Conservation (phyloP, 441 rosid genomes). For the Pelargonium cotyledonis region DNA sequence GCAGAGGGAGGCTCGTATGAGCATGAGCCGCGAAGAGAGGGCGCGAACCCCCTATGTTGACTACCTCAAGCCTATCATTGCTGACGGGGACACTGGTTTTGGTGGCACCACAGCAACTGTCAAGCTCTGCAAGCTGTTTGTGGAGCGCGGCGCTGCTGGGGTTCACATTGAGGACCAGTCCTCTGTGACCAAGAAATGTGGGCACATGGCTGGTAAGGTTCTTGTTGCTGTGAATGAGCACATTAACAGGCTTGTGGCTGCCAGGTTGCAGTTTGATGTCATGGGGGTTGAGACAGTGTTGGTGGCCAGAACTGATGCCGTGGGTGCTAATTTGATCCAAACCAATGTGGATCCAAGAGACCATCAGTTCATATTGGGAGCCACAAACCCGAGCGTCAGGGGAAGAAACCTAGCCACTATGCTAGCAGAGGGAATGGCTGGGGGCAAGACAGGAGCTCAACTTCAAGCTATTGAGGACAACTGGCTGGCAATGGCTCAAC, state of each 20-base stretch:
- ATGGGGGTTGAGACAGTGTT: slow-evolving; percentile 88
- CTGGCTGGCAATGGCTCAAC: slow-evolving; percentile 62
- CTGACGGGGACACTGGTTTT: slow-evolving; percentile 89
- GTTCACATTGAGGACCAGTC: slow-evolving; percentile 94
- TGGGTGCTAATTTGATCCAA: slow-evolving; percentile 71
- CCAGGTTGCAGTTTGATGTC: slow-evolving; percentile 82
- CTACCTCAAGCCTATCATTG: slow-evolving; percentile 84
- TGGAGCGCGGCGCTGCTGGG: slow-evolving; percentile 88
- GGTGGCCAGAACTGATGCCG: slow-evolving; percentile 87
- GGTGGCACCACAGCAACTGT: slow-evolving; percentile 92
- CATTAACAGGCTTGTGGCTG: slow-evolving; percentile 84
- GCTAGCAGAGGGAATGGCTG: slow-evolving; percentile 65
- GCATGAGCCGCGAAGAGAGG: slow-evolving; percentile 73
- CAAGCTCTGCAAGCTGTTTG: slow-evolving; percentile 88
- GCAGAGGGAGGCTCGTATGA: slow-evolving; percentile 86
- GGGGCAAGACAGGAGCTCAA: slow-evolving; percentile 62
- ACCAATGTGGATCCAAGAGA: slow-evolving; percentile 76
- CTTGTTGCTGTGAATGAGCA: slow-evolving; percentile 86
- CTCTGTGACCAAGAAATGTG: slow-evolving; percentile 86
- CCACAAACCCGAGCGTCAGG: slow-evolving; percentile 56
- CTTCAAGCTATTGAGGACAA: slow-evolving; percentile 78
- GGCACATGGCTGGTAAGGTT: slow-evolving; percentile 94
- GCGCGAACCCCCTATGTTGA: slow-evolving; percentile 76
- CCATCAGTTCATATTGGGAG: slow-evolving; percentile 87
- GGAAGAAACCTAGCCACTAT: slow-evolving; percentile 57